Conservation (phyloP, 768 basidiomycete species). For the Serendipita indica region DNA sequence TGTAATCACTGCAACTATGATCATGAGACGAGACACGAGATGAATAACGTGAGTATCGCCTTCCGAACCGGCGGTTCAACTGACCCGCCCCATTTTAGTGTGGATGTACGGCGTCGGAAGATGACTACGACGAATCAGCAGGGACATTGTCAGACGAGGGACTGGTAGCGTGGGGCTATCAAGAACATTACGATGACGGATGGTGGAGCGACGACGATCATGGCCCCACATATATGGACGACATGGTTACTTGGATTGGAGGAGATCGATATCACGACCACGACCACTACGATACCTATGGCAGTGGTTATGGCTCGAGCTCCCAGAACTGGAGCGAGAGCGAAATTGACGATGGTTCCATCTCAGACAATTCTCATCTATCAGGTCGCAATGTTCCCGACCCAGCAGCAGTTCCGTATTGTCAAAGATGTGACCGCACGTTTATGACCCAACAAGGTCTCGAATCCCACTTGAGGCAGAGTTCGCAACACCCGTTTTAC, state of each 20-base stretch:
- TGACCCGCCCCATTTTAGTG: neutral
- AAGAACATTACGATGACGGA: neutral
- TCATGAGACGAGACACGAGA: neutral
- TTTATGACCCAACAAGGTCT: neutral
- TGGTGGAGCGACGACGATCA: neutral
- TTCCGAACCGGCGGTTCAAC: neutral
- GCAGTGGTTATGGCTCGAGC: neutral
- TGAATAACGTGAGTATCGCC: neutral
- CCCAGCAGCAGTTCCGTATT: neutral
- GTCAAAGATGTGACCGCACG: neutral
- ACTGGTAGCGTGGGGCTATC: neutral
- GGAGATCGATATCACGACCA: neutral
- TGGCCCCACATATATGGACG: neutral
- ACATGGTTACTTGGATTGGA: neutral
- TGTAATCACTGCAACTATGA: constrained; percentile 3
- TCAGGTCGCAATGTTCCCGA: neutral
- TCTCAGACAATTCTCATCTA: neutral
- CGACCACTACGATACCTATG: neutral
- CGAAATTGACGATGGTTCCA: neutral
- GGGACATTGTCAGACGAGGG: constrained; percentile 7
- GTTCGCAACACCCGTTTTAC: neutral
- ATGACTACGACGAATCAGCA: neutral
- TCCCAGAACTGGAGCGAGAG: neutral
- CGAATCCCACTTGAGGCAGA: neutral
- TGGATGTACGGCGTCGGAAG: neutral